Evolutionary conservation across 441 rosid species (phyloP), one percentile per base, ranked within the genome.

Genomic region (Kokia cookei): DNA sequence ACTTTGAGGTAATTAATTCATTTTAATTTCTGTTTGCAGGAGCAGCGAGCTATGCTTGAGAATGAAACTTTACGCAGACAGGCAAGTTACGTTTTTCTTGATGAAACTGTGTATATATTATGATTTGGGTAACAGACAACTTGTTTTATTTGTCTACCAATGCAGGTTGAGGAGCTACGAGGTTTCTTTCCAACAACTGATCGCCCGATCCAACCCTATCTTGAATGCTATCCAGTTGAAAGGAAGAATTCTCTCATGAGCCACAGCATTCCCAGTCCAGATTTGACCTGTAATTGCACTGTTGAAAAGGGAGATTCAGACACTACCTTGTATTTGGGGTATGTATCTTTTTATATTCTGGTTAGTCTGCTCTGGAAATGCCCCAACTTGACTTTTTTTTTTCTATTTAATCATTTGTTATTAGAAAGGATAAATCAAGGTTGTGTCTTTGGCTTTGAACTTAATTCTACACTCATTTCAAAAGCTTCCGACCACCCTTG

Each of bases 31-130:
- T 75, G 51, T 68, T 81, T 76, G 40, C 90, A 92, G 99, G 96
- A 92, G 83, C 93, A 91, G 63, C 78, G 84, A 58, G 93, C 96
- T 32, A 81, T 85, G 87, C 84, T 91, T 82, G 99, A 94, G 88
- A 94, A 94, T 69, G 94, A 87, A 87, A 86, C 96, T 79, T 82
- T 94, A 73, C 97, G 92, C 67, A 87, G 89, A 89, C 97, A 92
- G 93, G 99, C 81, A 70, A 78, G 73, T 35, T 66, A 29, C 32
- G 40, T 6, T 75, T 73, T 78, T 62, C 54, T 73, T 61, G 35
- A 65, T 71, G 12, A 60, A 40, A 50, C 24, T 71, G 22, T 19
- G 2, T 58, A 71, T 55, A 61, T 27, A 43, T 53, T 68, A n/a
- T 42, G 29, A 53, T n/a, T 45, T 43, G 62, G 32, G 57, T 57